Evolutionary conservation across 2,329 filamentous ascomycete species (phyloP).

Genomic region (Trichoderma lentiforme): DNA sequence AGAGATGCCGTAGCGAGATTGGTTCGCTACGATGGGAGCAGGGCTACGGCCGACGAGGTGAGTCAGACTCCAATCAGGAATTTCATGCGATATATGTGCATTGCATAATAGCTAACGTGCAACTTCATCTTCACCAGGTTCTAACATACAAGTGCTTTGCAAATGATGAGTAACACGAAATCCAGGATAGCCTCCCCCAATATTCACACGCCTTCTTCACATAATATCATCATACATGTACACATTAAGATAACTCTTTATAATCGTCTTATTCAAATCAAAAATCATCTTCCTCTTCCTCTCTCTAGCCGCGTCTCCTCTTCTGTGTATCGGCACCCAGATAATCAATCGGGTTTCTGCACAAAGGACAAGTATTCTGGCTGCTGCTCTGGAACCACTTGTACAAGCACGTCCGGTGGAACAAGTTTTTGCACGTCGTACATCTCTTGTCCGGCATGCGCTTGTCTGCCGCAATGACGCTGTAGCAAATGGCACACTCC

Average conservation of each 20-base stretch:
- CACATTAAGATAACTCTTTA: slow-evolving; percentile 2
- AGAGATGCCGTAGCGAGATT: slow-evolving; percentile 64
- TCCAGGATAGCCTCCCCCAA: not conserved
- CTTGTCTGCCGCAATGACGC: slow-evolving; percentile 83
- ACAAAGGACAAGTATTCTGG: slow-evolving; percentile 87
- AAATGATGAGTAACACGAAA: not conserved
- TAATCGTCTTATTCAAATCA: not conserved
- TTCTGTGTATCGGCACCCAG: slow-evolving; percentile 40
- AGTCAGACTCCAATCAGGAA: too few relatives aligned
- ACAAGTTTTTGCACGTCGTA: slow-evolving; percentile 87
- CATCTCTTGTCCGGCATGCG: slow-evolving; percentile 90
- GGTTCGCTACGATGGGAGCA: slow-evolving; percentile 68
- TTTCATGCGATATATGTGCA: not conserved
- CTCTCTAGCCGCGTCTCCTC: slow-evolving; percentile 31
- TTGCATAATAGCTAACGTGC: not conserved
- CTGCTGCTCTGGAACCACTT: slow-evolving; percentile 97
- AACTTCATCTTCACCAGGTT: slow-evolving; percentile 20
- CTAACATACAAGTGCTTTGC: slow-evolving; percentile 23
- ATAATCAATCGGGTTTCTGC: slow-evolving; percentile 79
- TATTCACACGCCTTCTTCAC: not conserved
- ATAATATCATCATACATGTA: not conserved
- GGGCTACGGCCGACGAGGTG: slow-evolving; percentile 60
- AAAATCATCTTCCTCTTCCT: not conserved
- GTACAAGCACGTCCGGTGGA: slow-evolving; percentile 86
- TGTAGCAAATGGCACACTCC: slow-evolving; percentile 97